Evolutionary conservation across 805 yeast species (phyloP).

Genomic region (Wickerhamomyces subpelliculosus): DNA sequence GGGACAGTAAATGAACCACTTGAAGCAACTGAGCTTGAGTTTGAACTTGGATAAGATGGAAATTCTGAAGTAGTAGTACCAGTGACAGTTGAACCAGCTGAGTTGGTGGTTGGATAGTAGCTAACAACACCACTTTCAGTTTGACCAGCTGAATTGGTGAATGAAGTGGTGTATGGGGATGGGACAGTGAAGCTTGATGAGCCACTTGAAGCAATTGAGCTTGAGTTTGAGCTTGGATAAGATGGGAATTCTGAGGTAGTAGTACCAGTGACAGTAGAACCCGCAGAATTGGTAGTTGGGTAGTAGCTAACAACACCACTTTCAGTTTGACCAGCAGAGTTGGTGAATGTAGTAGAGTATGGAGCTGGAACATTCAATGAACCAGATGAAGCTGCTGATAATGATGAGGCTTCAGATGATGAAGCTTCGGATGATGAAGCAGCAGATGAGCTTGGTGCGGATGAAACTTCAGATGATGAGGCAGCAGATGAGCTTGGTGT

Average conservation of each 20-base stretch:
- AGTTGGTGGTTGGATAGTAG: slow-evolving; percentile 3
- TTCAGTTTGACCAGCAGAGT: not conserved
- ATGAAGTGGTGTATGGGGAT: slow-evolving; percentile 4
- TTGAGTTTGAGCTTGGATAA: not conserved
- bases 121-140: slow-evolving; percentile 3
- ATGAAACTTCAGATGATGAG: not conserved
- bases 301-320: slow-evolving; percentile 1
- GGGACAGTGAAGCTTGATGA: not conserved
- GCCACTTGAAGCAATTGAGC: slow-evolving; percentile 1
- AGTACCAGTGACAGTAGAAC: slow-evolving; percentile 8
- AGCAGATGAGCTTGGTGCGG: not conserved
- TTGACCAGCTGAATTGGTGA: slow-evolving; percentile 1
- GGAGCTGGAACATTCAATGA: slow-evolving; percentile 12
- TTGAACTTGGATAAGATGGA: no score
- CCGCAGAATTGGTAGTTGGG: slow-evolving; percentile 1
- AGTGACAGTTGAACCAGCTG: slow-evolving; percentile 1
- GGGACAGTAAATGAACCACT: no score
- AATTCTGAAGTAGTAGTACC: slow-evolving; percentile 6
- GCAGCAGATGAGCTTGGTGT: slow-evolving; percentile 2
- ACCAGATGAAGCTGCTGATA: slow-evolving; percentile 7
- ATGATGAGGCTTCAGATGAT: not conserved
- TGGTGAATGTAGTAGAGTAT: slow-evolving; percentile 15
- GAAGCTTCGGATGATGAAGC: not conserved
- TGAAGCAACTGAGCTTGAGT: not conserved
- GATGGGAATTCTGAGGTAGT: no score